Base-by-base conservation (phyloP, 2,329 filamentous ascomycete genomes). In the Tolypocladium ovalisporum region DNA sequence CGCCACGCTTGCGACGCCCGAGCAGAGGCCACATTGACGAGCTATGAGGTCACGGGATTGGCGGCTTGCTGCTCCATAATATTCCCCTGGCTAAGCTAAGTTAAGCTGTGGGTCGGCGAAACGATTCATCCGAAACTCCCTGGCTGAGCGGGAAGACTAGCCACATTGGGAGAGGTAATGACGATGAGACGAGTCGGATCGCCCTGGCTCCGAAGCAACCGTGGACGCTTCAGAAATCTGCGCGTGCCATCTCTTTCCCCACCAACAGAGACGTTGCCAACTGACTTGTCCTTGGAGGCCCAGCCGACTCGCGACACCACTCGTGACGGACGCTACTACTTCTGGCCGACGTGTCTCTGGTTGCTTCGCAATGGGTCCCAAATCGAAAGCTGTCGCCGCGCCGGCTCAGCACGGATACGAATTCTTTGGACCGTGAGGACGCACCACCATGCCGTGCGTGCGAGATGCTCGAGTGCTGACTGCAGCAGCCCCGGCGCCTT, bases 401-500 rank as follows among this genome's bases (percentile, higher is more conserved):
- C 57, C 60, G 56, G 65, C 68, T 60, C 62, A 66, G 54, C 77
- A 77, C 58, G 75, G 75, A 61, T 81, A 80, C 63, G 77, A 81
- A 59, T 81, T 81, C 64, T 71, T 74, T 56, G 79, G 79, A 59
- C 78, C 79, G 79, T 80, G 68, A 66, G 75, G 70, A 4, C 17
- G 4, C 22, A 52, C 19, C 36, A 6, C 29, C 10, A 15, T 9
- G 15, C 32, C 8, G 17, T 15, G 12, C 37, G 29, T 12, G 1
- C 39, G 35, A 34, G 7, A 27, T 4, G 7, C 35, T 15, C 15
- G 36, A 52, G 36, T 15, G 15, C 32, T 52, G 36, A 44, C 15
- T 32, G 27, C 49, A 7, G 47, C 54, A 95, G 91, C 56, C 77
- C 86, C 47, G 92, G 91, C 57, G 90, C 89, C 39, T 82, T 87